A percentile compares a stretch with the other conserved stretches of the same genome.
Conservation (phyloP, 1,139 yeast genomes). For the Chernovozyma sophiae-reginae region DNA sequence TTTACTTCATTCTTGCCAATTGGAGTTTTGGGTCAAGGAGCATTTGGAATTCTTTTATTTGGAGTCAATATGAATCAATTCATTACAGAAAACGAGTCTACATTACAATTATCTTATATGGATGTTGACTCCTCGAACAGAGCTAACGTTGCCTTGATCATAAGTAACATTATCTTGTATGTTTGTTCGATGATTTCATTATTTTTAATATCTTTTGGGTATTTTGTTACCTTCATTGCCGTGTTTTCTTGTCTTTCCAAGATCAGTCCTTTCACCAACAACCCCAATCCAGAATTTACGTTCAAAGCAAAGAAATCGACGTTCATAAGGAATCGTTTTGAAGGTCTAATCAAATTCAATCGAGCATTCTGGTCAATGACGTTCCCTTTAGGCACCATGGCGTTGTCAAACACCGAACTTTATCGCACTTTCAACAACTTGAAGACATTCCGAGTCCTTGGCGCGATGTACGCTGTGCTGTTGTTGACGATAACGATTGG, state of each 20-base stretch:
- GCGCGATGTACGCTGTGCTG: constrained; percentile 53
- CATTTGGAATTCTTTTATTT: constrained; percentile 59
- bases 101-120: constrained; percentile 4
- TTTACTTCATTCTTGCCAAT: constrained; percentile 22
- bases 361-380: constrained; percentile 83
- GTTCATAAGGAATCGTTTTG: constrained; percentile 11
- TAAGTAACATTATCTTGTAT: constrained; percentile 17
- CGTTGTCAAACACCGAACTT: constrained; percentile 54
- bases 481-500: constrained; percentile 23
- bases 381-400: constrained; percentile 86
- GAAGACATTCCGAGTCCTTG: constrained; percentile 54
- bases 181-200: constrained; percentile 33
- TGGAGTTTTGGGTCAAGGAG: constrained; percentile 69
- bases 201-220: constrained; percentile 56
- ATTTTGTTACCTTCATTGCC: constrained; percentile 59
- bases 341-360: constrained; percentile 42
- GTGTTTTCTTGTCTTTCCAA: constrained; percentile 39
- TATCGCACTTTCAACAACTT: constrained; percentile 41
- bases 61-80: constrained; percentile 37
- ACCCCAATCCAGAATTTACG: constrained; percentile 18
- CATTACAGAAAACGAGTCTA: constrained; percentile 10
- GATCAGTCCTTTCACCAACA: constrained; percentile 27
- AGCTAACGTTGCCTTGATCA: constrained; percentile 4
- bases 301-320: constrained; percentile 14
- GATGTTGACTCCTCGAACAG: background rate